Percentiles rank a stretch among this genome's conserved stretches.
Evolutionary conservation across 2,329 filamentous ascomycete genomes (phyloP).

Genomic region (Aspergillus oerlinghausenensis): DNA sequence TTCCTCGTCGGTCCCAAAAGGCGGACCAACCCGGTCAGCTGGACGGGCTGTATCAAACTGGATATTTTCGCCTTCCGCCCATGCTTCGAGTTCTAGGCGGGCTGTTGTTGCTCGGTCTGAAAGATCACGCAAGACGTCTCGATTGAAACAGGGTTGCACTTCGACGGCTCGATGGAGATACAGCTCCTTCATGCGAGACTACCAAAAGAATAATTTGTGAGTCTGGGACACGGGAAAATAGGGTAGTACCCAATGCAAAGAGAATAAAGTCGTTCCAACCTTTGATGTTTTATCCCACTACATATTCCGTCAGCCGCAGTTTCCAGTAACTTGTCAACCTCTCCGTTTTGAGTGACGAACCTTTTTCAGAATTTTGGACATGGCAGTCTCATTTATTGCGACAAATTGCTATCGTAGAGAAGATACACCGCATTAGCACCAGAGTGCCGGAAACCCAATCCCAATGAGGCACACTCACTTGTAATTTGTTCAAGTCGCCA

Average conservation of each 20-base stretch:
- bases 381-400: constrained; percentile 94
- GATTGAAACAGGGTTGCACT: constrained; percentile 97
- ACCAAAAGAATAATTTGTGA: constrained; percentile 28
- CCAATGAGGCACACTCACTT: constrained; percentile 40
- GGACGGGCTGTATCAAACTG: constrained; percentile 61
- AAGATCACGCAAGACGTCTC: constrained; percentile 91
- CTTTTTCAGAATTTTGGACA: constrained; percentile 98
- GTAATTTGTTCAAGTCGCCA: constrained; percentile 92
- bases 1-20: constrained; percentile 70
- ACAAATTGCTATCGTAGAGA: constrained; percentile 71
- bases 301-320: constrained; percentile 16
- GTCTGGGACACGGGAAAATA: constrained; percentile 9
- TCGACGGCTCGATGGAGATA: constrained; percentile 95
- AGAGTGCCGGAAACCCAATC: not conserved
- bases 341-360: constrained; percentile 36
- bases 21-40: constrained; percentile 36
- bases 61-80: constrained; percentile 94
- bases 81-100: constrained; percentile 87
- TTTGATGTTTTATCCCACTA: constrained; percentile 99
- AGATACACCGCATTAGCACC: constrained; percentile 6
- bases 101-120: constrained; percentile 98
- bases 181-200: constrained; percentile 94
- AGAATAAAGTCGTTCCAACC: constrained; percentile 39
- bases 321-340: constrained; percentile 9
- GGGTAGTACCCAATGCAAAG: not conserved